Evolutionary conservation across 2,329 filamentous ascomycete genomes (phyloP).

Genomic region (Fusarium euwallaceae): DNA sequence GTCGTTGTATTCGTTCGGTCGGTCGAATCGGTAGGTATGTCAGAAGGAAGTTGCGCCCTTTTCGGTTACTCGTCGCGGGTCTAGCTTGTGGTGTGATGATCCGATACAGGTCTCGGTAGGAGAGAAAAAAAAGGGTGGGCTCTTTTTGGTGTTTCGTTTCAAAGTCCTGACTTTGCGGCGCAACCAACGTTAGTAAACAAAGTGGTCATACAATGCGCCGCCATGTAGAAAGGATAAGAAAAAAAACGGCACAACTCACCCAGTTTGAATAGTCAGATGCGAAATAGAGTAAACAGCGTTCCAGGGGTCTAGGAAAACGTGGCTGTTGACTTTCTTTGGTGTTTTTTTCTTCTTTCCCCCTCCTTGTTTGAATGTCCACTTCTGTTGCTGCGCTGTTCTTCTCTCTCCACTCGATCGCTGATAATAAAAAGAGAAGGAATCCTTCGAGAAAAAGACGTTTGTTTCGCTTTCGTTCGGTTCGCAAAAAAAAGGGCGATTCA

Average conservation of each 20-base stretch:
- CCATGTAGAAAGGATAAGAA: no score
- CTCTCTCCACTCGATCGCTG: background rate
- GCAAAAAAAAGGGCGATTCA: background rate
- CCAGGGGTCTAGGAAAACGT: constrained; percentile 4
- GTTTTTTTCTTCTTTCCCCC: background rate
- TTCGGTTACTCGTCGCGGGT: background rate
- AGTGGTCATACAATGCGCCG: background rate
- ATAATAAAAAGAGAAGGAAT: background rate
- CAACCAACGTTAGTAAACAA: constrained; percentile 8
- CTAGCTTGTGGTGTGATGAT: constrained; percentile 21
- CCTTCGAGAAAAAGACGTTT: background rate
- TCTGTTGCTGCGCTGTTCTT: background rate
- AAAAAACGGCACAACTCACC: background rate
- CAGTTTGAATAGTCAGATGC: background rate
- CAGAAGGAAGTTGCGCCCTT: background rate
- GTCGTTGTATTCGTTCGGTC: no score
- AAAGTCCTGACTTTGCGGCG: constrained; percentile 9
- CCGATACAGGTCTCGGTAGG: background rate
- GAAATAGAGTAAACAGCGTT: background rate
- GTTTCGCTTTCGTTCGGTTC: background rate
- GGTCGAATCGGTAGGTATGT: background rate
- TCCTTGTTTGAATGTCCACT: background rate
- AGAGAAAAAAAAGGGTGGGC: background rate
- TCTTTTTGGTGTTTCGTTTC: constrained; percentile 31
- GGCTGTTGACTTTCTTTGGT: constrained; percentile 12